These are phyloP conservation scores for Eucalyptus curtisii DNA, from an alignment of 345 rosid species.

Conservation along the genomic window DNA sequence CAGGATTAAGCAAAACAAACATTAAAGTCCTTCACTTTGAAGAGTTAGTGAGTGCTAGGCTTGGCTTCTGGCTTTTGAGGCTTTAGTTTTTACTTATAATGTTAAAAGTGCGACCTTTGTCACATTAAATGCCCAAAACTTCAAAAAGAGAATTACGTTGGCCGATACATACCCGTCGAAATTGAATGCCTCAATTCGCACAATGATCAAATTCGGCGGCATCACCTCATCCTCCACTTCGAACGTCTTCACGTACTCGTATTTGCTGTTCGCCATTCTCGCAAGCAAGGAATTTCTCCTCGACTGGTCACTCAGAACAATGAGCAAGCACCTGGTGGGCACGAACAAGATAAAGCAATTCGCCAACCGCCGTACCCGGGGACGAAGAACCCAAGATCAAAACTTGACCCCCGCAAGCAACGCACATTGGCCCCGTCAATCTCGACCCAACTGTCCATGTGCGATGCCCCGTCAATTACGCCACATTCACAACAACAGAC, in stretches of 20 bases:
- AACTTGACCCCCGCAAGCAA: background rate
- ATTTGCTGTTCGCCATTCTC: slow-evolving; percentile 82
- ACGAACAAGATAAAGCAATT: background rate
- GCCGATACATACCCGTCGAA: slow-evolving; percentile 28
- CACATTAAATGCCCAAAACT: background rate
- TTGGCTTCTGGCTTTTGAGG: background rate
- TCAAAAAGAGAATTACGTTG: background rate
- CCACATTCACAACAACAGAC: background rate
- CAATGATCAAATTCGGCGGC: slow-evolving; percentile 54
- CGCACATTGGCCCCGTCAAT: background rate
- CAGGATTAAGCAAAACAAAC: background rate
- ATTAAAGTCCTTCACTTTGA: background rate
- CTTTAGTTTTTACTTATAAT: background rate
- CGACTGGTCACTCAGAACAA: background rate
- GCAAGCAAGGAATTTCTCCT: background rate
- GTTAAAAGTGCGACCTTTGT: background rate
- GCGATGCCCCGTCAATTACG: background rate
- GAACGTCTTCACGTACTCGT: slow-evolving; percentile 78
- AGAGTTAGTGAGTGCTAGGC: background rate
- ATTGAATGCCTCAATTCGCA: slow-evolving; percentile 45
- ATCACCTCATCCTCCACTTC: slow-evolving; percentile 63
- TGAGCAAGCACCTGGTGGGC: background rate
- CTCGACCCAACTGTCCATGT: background rate
- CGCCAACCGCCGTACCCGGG: background rate
- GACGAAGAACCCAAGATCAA: background rate